phyloP scores from a whole-genome alignment of 1,139 yeast genomes.

The Lodderomyces jiufengensis region DNA sequence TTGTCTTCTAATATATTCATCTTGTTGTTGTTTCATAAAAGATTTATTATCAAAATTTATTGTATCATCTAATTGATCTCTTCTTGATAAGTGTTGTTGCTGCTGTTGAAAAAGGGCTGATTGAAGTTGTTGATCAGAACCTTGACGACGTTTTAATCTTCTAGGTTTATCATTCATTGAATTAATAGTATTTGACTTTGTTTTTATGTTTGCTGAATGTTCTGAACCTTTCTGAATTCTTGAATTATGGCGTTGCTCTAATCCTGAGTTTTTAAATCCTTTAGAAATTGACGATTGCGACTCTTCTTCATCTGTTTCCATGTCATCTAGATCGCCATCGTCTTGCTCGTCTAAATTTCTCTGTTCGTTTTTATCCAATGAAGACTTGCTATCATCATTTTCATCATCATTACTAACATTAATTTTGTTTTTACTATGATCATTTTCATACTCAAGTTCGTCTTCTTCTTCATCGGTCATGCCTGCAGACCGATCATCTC shows the following conservation, averaged over 20 bases:
- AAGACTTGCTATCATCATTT: slow-evolving; percentile 4
- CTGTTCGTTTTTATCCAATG: background rate
- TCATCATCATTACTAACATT: slow-evolving; percentile 7
- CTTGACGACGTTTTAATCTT: background rate
- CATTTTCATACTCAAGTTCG: slow-evolving; percentile 10
- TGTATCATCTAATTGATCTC: background rate
- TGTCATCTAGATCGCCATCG: slow-evolving; percentile 1
- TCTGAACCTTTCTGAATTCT: too few species aligned
- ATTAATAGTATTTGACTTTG: too few species aligned
- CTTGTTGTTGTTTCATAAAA: too few species aligned
- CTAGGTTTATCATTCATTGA: too few species aligned
- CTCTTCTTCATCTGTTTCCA: background rate
- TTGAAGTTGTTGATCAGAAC: background rate
- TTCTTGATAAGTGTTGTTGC: background rate
- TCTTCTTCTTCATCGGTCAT: slow-evolving; percentile 7
- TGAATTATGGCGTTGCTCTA: too few species aligned
- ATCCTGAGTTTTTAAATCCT: background rate
- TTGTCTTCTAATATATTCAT: too few species aligned
- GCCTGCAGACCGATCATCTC: background rate
- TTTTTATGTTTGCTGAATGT: too few species aligned
- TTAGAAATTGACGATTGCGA: background rate
- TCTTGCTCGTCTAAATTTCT: too few species aligned
- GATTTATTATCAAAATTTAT: too few species aligned
- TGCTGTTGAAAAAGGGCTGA: background rate
- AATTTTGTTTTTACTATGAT: too few species aligned